These are phyloP conservation scores for Scenedesmus sp. DNA, from an alignment of 163 green algal species.

Conservation along the genomic window DNA sequence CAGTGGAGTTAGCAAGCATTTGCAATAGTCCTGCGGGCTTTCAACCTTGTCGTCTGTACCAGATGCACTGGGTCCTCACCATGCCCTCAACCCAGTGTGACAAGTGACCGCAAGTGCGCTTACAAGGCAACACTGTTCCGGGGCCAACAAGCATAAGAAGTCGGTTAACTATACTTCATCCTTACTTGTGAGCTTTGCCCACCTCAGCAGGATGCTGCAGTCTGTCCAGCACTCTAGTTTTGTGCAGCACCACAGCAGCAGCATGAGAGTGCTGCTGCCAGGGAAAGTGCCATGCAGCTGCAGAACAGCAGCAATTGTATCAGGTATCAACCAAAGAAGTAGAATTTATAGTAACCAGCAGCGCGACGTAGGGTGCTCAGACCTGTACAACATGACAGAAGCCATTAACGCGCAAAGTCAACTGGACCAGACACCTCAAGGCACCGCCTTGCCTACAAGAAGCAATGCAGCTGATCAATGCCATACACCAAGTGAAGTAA, in stretches of 20 bases:
- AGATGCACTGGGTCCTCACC: too few relatives aligned
- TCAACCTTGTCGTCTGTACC: too few relatives aligned
- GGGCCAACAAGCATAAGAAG: too few relatives aligned
- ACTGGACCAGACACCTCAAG: background rate
- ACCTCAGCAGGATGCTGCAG: background rate
- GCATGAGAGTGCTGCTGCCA: background rate
- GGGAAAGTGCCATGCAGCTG: background rate
- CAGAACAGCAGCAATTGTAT: background rate
- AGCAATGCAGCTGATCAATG: background rate
- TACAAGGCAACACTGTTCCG: too few relatives aligned
- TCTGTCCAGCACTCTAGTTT: background rate
- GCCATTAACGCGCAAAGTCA: slow-evolving; percentile 9
- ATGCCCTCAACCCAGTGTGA: too few relatives aligned
- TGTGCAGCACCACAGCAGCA: slow-evolving; percentile 8
- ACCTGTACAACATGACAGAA: slow-evolving; percentile 52
- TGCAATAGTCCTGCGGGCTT: too few relatives aligned
- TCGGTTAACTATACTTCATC: too few relatives aligned
- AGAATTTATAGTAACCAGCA: background rate
- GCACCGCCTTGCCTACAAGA: background rate
- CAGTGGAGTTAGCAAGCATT: too few relatives aligned
- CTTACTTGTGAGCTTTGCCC: background rate
- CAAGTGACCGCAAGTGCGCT: too few relatives aligned
- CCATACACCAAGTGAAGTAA: background rate
- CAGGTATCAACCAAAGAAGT: background rate
- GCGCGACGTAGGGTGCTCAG: slow-evolving; percentile 28